These are phyloP conservation scores for Globisporangium lucens DNA, from an alignment of 352 stramenopile species.

Conservation along the genomic window DNA sequence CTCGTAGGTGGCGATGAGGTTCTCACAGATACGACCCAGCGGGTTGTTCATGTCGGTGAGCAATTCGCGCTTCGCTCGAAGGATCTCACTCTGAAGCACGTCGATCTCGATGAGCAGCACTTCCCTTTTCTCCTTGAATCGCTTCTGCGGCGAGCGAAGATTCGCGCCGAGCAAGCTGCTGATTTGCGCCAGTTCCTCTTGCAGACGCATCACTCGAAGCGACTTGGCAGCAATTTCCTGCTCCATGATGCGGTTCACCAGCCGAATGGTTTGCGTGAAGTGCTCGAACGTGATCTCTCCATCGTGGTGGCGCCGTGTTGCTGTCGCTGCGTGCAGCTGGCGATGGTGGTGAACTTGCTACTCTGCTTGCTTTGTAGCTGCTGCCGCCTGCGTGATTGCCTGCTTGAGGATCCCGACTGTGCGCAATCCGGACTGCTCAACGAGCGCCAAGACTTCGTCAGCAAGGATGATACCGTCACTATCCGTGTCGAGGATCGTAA, in stretches of 20 bases:
- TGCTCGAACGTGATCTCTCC: conserved; percentile 71
- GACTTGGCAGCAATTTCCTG: conserved; percentile 57
- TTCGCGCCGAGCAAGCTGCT: not conserved
- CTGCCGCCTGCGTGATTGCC: conserved; percentile 40
- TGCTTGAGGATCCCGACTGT: conserved; percentile 45
- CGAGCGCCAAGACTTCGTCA: conserved; percentile 42
- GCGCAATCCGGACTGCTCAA: conserved; percentile 49
- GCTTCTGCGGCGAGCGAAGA: conserved; percentile 7
- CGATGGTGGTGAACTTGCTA: not conserved
- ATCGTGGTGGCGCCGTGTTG: conserved; percentile 15
- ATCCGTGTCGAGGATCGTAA: conserved; percentile 61
- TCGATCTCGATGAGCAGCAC: conserved; percentile 53
- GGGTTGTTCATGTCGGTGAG: conserved; percentile 44
- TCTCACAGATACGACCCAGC: conserved; percentile 55
- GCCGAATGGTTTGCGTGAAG: conserved; percentile 53
- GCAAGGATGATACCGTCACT: conserved; percentile 51
- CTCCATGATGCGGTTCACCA: conserved; percentile 63
- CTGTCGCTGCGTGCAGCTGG: not conserved
- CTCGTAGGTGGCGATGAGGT: conserved; percentile 58
- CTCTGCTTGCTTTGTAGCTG: conserved; percentile 34
- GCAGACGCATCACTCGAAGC: conserved; percentile 42
- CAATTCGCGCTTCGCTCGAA: conserved; percentile 44
- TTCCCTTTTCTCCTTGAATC: conserved; percentile 19
- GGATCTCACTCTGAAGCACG: conserved; percentile 47
- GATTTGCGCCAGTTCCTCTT: conserved; percentile 31